A percentile compares a stretch with the other conserved stretches of the same genome.
Evolutionary conservation across 202 grass and related monocot genomes (phyloP).

Genomic region (Cymbopogon flexuosus): DNA sequence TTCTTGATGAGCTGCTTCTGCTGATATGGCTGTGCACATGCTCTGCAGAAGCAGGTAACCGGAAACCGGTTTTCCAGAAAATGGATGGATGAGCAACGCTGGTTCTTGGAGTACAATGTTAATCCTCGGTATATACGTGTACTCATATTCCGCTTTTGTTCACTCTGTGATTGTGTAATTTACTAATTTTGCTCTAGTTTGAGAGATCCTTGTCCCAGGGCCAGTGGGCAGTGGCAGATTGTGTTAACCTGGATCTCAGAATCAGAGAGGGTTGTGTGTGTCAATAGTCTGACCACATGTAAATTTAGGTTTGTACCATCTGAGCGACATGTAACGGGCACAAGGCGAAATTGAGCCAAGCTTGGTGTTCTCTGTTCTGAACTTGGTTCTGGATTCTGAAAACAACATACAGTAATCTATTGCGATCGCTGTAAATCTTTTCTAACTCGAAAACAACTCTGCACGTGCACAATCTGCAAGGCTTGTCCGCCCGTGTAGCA

Average conservation of each 20-base stretch:
- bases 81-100: slow-evolving; percentile 28
- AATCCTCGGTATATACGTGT: slow-evolving; percentile 19
- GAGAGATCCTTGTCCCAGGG: slow-evolving; percentile 3
- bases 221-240: background rate
- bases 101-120: background rate
- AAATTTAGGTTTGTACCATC: slow-evolving; percentile 28
- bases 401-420: background rate
- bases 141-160: background rate
- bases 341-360: background rate
- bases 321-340: slow-evolving; percentile 21
- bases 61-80: slow-evolving; percentile 12
- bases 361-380: background rate
- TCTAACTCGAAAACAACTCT: too few relatives aligned
- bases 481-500: too few relatives aligned
- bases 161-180: slow-evolving; percentile 2
- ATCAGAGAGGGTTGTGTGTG: background rate
- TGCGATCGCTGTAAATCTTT: background rate
- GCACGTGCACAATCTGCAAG: too few relatives aligned
- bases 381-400: background rate
- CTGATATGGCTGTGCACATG: background rate
- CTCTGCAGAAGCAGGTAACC: background rate
- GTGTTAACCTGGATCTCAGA: slow-evolving; percentile 10
- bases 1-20: slow-evolving; percentile 11
- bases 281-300: slow-evolving; percentile 27
- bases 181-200: slow-evolving; percentile 17